Percentiles rank a stretch among this genome's conserved stretches.
Evolutionary conservation across 345 rosid species (phyloP).

Genomic region (Gossypium herbaceum): DNA sequence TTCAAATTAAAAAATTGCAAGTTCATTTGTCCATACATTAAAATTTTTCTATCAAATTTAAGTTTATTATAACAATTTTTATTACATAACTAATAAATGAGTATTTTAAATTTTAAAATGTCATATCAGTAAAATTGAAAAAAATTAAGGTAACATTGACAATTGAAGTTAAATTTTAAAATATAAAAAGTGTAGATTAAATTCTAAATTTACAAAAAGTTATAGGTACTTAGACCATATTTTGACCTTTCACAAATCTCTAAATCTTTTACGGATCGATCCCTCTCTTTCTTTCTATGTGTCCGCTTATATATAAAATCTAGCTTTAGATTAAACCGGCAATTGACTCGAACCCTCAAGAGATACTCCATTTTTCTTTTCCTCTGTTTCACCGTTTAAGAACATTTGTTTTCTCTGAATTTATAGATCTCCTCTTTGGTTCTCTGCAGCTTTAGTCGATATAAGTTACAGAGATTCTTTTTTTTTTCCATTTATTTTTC

Average conservation of each 20-base stretch:
- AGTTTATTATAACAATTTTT: fast-evolving
- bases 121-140: neutral
- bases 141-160: neutral
- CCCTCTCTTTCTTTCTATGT: neutral
- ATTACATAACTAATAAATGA: too few relatives aligned
- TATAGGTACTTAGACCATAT: too few relatives aligned
- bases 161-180: too few relatives aligned
- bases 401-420: neutral
- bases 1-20: too few relatives aligned
- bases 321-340: neutral
- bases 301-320: neutral
- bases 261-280: neutral
- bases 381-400: neutral
- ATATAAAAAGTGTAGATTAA: too few relatives aligned
- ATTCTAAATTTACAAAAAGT: too few relatives aligned
- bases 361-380: neutral
- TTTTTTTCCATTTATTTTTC: neutral
- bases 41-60: too few relatives aligned
- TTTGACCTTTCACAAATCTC: neutral
- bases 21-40: too few relatives aligned
- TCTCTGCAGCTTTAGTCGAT: neutral
- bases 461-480: neutral
- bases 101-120: too few relatives aligned
- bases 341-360: neutral
- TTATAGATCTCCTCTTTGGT: conserved; percentile 11